These are phyloP conservation scores for Psilocybe azurescens DNA, from an alignment of 768 basidiomycete species.

Conservation along the genomic window DNA sequence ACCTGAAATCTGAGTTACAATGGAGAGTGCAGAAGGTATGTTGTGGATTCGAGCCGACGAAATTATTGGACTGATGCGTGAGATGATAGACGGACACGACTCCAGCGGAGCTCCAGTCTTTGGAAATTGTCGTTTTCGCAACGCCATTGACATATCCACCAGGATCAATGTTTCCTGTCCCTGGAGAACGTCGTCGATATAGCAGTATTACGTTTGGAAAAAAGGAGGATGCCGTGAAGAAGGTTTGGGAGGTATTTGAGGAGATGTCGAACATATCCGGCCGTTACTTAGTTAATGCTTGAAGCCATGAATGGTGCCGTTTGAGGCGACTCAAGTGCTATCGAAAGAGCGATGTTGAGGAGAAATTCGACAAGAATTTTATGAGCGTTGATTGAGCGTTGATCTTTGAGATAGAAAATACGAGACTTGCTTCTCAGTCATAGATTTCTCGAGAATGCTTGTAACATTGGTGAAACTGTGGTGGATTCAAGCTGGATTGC, in stretches of 20 bases:
- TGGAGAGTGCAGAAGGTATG: constrained; percentile 48
- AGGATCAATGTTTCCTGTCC: constrained; percentile 32
- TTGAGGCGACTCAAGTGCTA: too few species aligned
- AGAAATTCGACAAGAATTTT: too few species aligned
- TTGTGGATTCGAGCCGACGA: not conserved
- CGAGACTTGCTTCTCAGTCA: too few species aligned
- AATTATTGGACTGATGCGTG: not conserved
- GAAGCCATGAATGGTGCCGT: too few species aligned
- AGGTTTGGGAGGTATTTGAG: not conserved
- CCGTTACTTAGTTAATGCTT: too few species aligned
- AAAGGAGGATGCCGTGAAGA: constrained; percentile 9
- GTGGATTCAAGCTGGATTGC: too few species aligned
- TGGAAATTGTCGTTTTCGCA: constrained; percentile 30
- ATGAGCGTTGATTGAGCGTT: too few species aligned
- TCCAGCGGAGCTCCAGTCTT: constrained; percentile 28
- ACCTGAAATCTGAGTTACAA: constrained; percentile 41
- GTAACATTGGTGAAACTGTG: too few species aligned
- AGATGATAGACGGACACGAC: constrained; percentile 22
- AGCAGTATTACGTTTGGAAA: constrained; percentile 27
- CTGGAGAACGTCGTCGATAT: constrained; percentile 24
- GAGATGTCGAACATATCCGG: not conserved
- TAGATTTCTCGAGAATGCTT: too few species aligned
- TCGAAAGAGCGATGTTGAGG: too few species aligned
- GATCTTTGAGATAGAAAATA: too few species aligned
- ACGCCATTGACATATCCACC: constrained; percentile 32